Evolutionary conservation across 805 yeast species (phyloP), one percentile per base, ranked within the genome.

Genomic region (Candida montana): DNA sequence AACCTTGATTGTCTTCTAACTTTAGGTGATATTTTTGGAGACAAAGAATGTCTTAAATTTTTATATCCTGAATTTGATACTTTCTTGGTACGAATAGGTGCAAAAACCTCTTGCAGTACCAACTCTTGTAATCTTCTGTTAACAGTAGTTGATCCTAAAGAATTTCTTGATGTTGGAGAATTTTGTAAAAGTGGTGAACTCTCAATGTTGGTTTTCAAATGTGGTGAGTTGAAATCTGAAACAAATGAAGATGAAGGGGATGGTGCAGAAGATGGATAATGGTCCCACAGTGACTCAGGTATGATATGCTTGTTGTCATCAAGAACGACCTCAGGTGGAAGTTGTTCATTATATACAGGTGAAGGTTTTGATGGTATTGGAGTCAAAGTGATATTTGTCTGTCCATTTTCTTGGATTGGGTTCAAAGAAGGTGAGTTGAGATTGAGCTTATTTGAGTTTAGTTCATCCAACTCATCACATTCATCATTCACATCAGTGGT

Each of bases 251-350:
- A 71, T 7, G 69, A 66, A 6, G 72, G 63, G 4, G 65, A 54
- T n/a, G 69, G 61, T 10, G 49, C 59, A 18, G 67, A 63, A n/a
- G 49, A 47, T 5, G 85, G 73, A 53, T 77, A 81, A 41, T 75
- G 78, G 45, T 72, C 72, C 78, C 88, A 76, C 47, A 87, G 61
- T 3, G 89, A 80, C 42, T 81, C 83, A 0, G 98, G 96, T 26
- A 91, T 81, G 41, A 91, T 90, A 61, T 91, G 99, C 44, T 77
- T 81, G 61, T 91, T 91, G 55, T 91, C 98, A 59, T 88, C 90
- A 27, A 91, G 69, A 2, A 85, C 80, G n/a, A 91, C 98, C 55
- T 88, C 96, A 3, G 91, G 85, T 10, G 78, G 69, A 7, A 59
- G 53, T 32, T 59, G 68, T 45, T 53, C 60, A 30, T 53, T 55